Evolutionary conservation across 148 eudicot genomes (phyloP), one percentile per base, ranked within the genome.

Genomic region (Tetragonia tetragonoides): DNA sequence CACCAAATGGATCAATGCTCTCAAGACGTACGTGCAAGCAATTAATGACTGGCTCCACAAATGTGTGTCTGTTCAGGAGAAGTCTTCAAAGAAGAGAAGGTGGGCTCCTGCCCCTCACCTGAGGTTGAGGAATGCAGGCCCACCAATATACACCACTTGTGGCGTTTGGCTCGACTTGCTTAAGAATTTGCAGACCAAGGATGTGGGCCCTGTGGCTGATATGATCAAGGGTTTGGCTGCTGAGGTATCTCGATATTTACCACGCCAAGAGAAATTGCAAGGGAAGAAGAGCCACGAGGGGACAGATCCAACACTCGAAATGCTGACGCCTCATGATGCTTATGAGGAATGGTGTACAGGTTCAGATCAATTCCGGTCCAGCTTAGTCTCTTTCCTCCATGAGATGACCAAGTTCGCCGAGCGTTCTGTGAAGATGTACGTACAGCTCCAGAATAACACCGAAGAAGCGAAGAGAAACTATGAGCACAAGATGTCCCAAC

Each of bases 131-230:
- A 67, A 68, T 39, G 61, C 37, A 1, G 98, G 98, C 46, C 98
- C 98, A 2, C 92, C 98, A 3, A 95, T 95, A 66, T 95, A 90
- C 84, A 86, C 84, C 28, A 87, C 88, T 0, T 95, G 98, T 54
- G 88, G 91, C 62, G 85, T 77, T 34, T 95, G 98, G 97, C 80
- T 89, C 65, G 97, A 92, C 20, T 81, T 34, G 83, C 88, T 95
- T 11, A 80, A 78, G 3, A 57, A 70, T 1, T 79, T 89, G 75
- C 92, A 89, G 2, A 61, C 85, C 12, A 82, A 87, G 78, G 88
- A 81, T 40, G 93, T 89, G 18, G 66, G 78, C 0, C 77, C 72
- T 57, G n/a, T n/a, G n/a, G n/a, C n/a, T n/a, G 89, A 91, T 16
- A 79, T 88, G 6, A 82, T 86, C 63, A 92, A 91, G 80, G 89